Conservation (phyloP, 1,139 yeast species). For the Yamadazyma spencermartinsiae region DNA sequence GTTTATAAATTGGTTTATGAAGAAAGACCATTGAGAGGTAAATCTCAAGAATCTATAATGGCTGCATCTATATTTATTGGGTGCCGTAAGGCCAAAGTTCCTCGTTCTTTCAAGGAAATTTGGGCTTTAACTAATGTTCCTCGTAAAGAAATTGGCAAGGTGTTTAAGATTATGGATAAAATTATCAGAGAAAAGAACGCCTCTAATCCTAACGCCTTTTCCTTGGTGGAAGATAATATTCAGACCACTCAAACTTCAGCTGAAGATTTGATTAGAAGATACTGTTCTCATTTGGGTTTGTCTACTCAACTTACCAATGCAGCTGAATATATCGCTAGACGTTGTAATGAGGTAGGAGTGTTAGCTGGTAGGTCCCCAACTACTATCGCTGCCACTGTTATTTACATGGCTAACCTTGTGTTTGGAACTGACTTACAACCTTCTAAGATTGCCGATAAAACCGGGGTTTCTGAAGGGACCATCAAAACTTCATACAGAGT, state of each 20-base stretch:
- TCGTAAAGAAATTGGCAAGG: conserved; percentile 88
- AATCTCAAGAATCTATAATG: conserved; percentile 91
- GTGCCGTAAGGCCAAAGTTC: conserved; percentile 91
- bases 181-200: conserved; percentile 69
- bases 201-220: conserved; percentile 40
- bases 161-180: conserved; percentile 77
- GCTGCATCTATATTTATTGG: conserved; percentile 96
- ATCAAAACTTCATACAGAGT: conserved; percentile 90
- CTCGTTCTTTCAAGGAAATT: conserved; percentile 93
- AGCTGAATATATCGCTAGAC: conserved; percentile 88
- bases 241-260: conserved; percentile 90
- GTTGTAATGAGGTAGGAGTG: conserved; percentile 88
- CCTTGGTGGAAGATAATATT: conserved; percentile 51
- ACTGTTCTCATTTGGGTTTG: conserved; percentile 92
- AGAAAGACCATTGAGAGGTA: conserved; percentile 83
- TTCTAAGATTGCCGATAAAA: conserved; percentile 80
- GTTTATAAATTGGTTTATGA: conserved; percentile 91
- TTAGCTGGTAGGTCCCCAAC: conserved; percentile 97
- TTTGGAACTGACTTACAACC: conserved; percentile 75
- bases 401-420: conserved; percentile 85
- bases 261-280: conserved; percentile 92
- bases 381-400: conserved; percentile 96
- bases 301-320: conserved; percentile 85
- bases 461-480: conserved; percentile 99
- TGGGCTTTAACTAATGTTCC: conserved; percentile 96